Base-by-base conservation (phyloP, 2,329 filamentous ascomycete species). In the Lanzia echinophila region DNA sequence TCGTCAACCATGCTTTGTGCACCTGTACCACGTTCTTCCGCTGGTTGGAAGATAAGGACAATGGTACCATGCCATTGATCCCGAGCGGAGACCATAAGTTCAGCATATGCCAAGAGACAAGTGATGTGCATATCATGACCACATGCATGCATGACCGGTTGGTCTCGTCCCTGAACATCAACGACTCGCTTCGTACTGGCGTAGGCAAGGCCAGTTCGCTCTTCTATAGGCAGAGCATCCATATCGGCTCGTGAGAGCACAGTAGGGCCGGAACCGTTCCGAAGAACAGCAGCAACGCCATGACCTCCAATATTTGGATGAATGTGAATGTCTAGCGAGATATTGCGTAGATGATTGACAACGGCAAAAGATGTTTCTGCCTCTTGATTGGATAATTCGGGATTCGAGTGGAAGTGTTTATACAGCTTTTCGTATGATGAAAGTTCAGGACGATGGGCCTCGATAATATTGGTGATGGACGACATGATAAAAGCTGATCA, bases 121-220 rank as follows among this genome's bases (percentile, higher is more conserved):
- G 79, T 73, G 28, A 85, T 77, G 62, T 87, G 82, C 71, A 83
- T 80, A 60, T 85, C 82, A 61, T 86, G 83, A 0, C 83, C 84
- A 64, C 83, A 86, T 31, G 83, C 82, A 67, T 86, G 84, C 82
- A 86, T 86, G 0, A 83, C 78, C 0, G 79, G 77, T 49, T 76
- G 75, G 48, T 73, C 70, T 0, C 69, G 64, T 0, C 78, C 79
- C 58, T 76, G 72, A 33, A 67, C 68, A 22, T 59, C 55, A 4
- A 50, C 2, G 36, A 51, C 44, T 2, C 32, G 44, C 13, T 50
- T 69, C 7, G 64, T 76, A 62, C 79, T 82, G 0, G 80, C 78
- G 62, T 84, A 86, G 0, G 68, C 60, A 0, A 86, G 66, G 0
- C 72, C 74, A 0, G 80, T 83, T 17, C 70, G 66, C 64, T 86